These are phyloP conservation scores for Dalbergia cultrata DNA, from an alignment of 306 rosid genomes.

Conservation along the genomic window DNA sequence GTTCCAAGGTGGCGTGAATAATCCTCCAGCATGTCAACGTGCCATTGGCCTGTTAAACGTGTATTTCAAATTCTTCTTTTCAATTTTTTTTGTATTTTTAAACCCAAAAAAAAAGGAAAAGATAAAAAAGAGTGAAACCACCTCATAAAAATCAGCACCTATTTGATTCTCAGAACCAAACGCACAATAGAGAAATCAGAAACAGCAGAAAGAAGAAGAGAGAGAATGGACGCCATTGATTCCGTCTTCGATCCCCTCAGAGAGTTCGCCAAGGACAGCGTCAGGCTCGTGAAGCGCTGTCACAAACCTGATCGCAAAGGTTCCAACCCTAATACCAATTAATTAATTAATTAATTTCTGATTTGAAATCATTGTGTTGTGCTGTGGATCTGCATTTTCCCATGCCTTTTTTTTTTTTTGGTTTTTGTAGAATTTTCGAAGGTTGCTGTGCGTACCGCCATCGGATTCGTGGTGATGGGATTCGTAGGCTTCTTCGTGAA, in stretches of 20 bases:
- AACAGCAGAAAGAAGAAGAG: background rate
- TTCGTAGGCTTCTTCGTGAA: conserved; percentile 82
- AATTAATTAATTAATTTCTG: background rate
- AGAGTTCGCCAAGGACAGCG: conserved; percentile 79
- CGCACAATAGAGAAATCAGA: background rate
- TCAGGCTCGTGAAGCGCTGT: conserved; percentile 78
- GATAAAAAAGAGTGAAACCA: background rate
- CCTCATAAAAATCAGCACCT: background rate
- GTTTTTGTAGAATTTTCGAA: conserved; percentile 68
- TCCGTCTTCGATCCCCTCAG: conserved; percentile 77
- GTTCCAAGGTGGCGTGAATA: conserved; percentile 1
- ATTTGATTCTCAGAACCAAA: background rate
- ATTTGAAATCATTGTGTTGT: background rate
- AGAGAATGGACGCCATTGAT: conserved; percentile 73
- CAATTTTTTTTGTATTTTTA: background rate
- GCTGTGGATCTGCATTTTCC: conserved; percentile 3
- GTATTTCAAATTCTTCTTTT: background rate
- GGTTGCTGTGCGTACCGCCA: conserved; percentile 84
- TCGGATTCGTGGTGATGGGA: conserved; percentile 89
- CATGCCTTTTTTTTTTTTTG: background rate
- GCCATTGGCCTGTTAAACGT: background rate
- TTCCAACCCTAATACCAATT: conserved; percentile 34
- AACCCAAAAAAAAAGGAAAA: no score
- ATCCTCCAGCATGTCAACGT: conserved; percentile 14
- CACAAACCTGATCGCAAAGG: conserved; percentile 88